Base-by-base conservation (phyloP, 805 yeast genomes). In the Millerozyma acaciae region DNA sequence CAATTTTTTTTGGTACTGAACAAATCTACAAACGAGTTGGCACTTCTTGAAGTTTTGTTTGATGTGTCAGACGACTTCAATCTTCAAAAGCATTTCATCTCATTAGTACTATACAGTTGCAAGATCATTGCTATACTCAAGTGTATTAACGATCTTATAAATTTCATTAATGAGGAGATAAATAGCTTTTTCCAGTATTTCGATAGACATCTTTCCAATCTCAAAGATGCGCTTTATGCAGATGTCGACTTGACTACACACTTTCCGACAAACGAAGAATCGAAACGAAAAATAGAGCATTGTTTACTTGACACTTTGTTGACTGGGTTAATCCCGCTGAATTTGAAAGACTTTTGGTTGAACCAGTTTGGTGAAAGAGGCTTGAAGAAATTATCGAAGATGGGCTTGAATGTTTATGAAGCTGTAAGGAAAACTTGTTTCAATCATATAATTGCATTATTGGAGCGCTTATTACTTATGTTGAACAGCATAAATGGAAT, bases 331-430 rank as follows among this genome's bases (percentile, higher is more conserved):
- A 62, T 79, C 37, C 67, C 76, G 1, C 64, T 60, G 9, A 54
- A 64, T 1, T 57, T 76, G 2, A 69, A 67, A 38, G 78, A 75
- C 35, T 83, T 79, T 78, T 59, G 84, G 48, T 67, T 74, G 15
- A 79, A 80, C 43, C 75, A 78, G 30, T 59, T 83, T 21, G 88
- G 85, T 0, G 87, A 80, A 40, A 61, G 83, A 40, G 84, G 84
- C 18, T 51, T 75, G 13, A 75, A 72, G 40, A 64, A 75, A 42
- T 73, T 86, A 73, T 56, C 59, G 2, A 69, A 66, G 33, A 32
- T 69, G 12, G 80, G 83, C 0, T 68, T 65, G 21, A 53, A 65
- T 2, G 61, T 71, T 9, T 80, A 73, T 46, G 81, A 78, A 26
- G 58, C 59, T 28, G 55, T 72, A 1, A 57, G 78, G 34, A 70